A percentile compares a stretch with the other conserved stretches of the same genome.
Conservation (phyloP, 1,284 basidiomycete species). For the Tilletia horrida region DNA sequence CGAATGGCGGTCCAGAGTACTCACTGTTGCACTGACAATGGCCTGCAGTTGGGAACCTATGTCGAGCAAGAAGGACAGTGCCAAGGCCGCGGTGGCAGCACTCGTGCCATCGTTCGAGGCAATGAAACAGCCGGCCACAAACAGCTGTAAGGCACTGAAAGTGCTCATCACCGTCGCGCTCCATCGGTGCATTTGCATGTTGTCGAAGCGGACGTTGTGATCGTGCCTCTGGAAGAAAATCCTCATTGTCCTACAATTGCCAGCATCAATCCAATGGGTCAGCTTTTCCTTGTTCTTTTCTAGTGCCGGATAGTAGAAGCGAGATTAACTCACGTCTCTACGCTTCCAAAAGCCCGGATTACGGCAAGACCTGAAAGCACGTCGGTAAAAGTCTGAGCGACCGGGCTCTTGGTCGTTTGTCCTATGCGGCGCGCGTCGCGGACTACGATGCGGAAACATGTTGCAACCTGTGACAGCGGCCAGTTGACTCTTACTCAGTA, state of each 20-base stretch:
- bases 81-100: background rate
- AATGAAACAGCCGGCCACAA: constrained; percentile 6
- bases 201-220: background rate
- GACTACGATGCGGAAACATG: background rate
- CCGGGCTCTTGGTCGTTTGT: background rate
- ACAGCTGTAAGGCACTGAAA: constrained; percentile 2
- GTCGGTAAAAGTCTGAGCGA: constrained; percentile 5
- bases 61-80: constrained; percentile 9
- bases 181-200: background rate
- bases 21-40: background rate
- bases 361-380: constrained; percentile 3
- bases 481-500: too few species aligned
- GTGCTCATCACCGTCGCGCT: constrained; percentile 7
- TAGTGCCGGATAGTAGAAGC: too few species aligned
- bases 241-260: background rate
- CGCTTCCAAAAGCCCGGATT: constrained; percentile 9
- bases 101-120: background rate
- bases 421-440: constrained; percentile 3
- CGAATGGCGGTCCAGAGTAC: background rate
- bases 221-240: background rate
- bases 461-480: background rate
- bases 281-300: too few species aligned
- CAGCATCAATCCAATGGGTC: too few species aligned
- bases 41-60: background rate
- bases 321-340: background rate